These are phyloP conservation scores for Xylaria sp. DNA, from an alignment of 2,329 filamentous ascomycete species.

Conservation along the genomic window DNA sequence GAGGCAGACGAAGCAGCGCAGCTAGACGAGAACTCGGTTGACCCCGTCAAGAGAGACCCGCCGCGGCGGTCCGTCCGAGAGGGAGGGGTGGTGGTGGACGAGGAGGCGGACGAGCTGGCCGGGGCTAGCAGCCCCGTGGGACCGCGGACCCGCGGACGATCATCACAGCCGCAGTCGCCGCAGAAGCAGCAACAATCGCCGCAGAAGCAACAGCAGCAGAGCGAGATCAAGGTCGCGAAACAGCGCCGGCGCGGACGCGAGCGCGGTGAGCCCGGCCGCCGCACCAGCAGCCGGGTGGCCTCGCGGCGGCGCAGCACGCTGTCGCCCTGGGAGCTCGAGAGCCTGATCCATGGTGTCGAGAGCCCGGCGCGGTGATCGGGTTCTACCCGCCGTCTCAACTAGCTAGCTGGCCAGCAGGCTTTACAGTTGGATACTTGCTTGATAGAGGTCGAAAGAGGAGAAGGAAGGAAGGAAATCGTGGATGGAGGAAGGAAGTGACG, in stretches of 20 bases:
- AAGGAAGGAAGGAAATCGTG: too few species aligned
- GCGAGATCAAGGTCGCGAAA: slow-evolving; percentile 39
- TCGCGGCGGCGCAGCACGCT: slow-evolving; percentile 73
- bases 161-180: neutral
- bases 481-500: too few species aligned
- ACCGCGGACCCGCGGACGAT: neutral
- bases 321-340: slow-evolving; percentile 74
- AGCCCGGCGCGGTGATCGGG: slow-evolving; percentile 24
- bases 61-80: neutral
- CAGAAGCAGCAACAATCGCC: neutral
- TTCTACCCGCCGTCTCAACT: neutral
- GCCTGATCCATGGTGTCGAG: slow-evolving; percentile 60
- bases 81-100: neutral
- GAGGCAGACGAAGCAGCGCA: slow-evolving; percentile 9
- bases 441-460: too few species aligned
- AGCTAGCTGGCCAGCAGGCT: neutral
- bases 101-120: slow-evolving; percentile 8
- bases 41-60: slow-evolving; percentile 32
- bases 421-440: too few species aligned
- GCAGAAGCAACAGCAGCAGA: slow-evolving; percentile 1
- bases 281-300: slow-evolving; percentile 53
- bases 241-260: slow-evolving; percentile 48
- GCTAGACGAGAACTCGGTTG: slow-evolving; percentile 26
- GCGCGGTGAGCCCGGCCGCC: slow-evolving; percentile 53
- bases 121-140: neutral